Evolutionary conservation across 768 basidiomycete species (phyloP), one percentile per base, ranked within the genome.

Genomic region (Filobasidium floriforme): DNA sequence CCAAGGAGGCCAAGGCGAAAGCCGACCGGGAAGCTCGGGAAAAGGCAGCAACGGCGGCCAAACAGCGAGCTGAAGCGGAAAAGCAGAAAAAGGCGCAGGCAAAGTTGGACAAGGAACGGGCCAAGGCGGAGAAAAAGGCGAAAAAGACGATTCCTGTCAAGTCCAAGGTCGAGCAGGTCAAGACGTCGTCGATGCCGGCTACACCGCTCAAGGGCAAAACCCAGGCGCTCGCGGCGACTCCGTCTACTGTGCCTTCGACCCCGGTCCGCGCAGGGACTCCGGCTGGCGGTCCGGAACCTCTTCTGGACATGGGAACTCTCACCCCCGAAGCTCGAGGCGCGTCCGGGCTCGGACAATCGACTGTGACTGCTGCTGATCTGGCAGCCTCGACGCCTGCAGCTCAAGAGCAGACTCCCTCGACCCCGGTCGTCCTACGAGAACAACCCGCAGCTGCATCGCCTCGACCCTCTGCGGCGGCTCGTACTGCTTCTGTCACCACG

Each of bases 1-100:
- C 74, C 14, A 77, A 69, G 49, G 68, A 61, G 19, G 65, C 49
- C 32, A 52, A 70, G 40, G 65, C 68, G 59, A 43, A 37, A 24
- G 59, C 46, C 14, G 64, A 75, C 61, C 68, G 67, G 26, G 73
- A 72, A 26, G 74, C 71, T 59, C 71, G 74, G 61, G 70, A 68
- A 49, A 69, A 70, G 46, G 70, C 69, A 1, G 64, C 62, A 43
- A 64, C 68, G 57, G 52, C 71, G 22, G 66, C 69, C n/a, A 66
- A 67, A 19, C 60, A 70, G 60, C 62, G 69, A 32, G 74, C 73
- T 9, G 73, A 72, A 40, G 66, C 61, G 6, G 70, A 62, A 7
- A 49, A 68, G 32, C 60, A 70, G 40, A 60, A 57, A 52, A 66
- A 55, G 51, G 4, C 24, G 18, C 52, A 61, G 40, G 65, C 49